Evolutionary conservation across 371 early-diverging fungal species (phyloP).

Genomic region (Parasitella parasitica): DNA sequence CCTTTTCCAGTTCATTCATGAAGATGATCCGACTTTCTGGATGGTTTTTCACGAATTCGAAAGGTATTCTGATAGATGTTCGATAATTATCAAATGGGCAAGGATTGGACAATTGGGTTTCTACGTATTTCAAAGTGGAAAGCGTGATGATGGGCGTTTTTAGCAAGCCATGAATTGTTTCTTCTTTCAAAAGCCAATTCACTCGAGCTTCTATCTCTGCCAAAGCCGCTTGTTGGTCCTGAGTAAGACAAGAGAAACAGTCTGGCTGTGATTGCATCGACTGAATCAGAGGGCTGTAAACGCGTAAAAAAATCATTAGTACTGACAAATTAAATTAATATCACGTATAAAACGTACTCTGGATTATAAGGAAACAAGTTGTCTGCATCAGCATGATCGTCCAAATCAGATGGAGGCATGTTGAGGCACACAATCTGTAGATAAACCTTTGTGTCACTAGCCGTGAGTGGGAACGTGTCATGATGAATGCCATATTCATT

Average conservation of each 20-base stretch:
- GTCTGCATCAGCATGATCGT: conserved; percentile 13
- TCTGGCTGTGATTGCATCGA: conserved; percentile 42
- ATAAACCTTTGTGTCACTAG: conserved; percentile 55
- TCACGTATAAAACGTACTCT: not conserved
- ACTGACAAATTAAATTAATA: not conserved
- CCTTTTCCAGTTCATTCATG: conserved; percentile 57
- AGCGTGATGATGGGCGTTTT: conserved; percentile 47
- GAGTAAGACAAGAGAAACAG: conserved; percentile 44
- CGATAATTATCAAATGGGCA: conserved; percentile 54
- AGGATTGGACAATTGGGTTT: conserved; percentile 47
- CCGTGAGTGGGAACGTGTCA: conserved; percentile 55
- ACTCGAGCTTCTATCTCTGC: conserved; percentile 59
- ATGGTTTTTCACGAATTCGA: conserved; percentile 56
- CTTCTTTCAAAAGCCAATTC: conserved; percentile 67
- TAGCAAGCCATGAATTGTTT: conserved; percentile 70
- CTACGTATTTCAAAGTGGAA: conserved; percentile 57
- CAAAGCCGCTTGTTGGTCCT: conserved; percentile 63
- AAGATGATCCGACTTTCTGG: conserved; percentile 47
- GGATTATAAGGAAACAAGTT: not conserved
- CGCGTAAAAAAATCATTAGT: not conserved
- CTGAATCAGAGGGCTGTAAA: conserved; percentile 20
- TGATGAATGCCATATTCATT: conserved; percentile 43
- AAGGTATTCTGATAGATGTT: conserved; percentile 52
- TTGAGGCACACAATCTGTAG: conserved; percentile 65
- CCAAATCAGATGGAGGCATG: conserved; percentile 35